phyloP scores from a whole-genome alignment of 345 rosid genomes.

The Sisymbrium altissimum region DNA sequence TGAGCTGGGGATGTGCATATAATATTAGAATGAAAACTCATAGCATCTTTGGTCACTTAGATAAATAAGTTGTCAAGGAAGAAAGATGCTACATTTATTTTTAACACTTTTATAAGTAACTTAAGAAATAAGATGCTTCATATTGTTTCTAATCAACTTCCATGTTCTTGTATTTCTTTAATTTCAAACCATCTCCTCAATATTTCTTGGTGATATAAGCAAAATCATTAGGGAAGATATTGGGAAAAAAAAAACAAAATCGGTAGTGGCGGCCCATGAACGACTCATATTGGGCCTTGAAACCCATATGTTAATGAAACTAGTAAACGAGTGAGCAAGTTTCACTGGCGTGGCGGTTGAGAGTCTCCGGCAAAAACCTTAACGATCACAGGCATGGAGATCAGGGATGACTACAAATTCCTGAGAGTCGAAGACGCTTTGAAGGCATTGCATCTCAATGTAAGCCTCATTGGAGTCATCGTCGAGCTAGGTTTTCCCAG shows the following conservation, averaged over 20 bases:
- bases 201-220: not conserved
- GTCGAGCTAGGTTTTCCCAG: conserved; percentile 16
- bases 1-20: conserved; percentile 22
- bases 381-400: conserved; percentile 22
- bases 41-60: conserved; percentile 17
- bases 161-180: not conserved
- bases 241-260: not conserved
- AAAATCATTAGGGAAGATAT: no score
- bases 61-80: not conserved
- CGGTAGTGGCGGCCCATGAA: not conserved
- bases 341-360: conserved; percentile 3
- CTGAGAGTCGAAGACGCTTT: conserved; percentile 23
- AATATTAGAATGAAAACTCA: conserved; percentile 1
- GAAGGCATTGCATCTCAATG: conserved; percentile 22
- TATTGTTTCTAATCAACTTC: not conserved
- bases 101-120: not conserved
- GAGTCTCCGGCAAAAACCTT: no score
- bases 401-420: conserved; percentile 29
- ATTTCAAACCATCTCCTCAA: not conserved
- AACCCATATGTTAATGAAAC: not conserved
- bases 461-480: conserved; percentile 33
- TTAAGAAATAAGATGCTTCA: not conserved
- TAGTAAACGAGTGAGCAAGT: not conserved
- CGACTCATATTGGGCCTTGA: not conserved
- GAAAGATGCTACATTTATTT: not conserved